phyloP scores from a whole-genome alignment of 441 rosid species.

The Syzygium malaccense region DNA sequence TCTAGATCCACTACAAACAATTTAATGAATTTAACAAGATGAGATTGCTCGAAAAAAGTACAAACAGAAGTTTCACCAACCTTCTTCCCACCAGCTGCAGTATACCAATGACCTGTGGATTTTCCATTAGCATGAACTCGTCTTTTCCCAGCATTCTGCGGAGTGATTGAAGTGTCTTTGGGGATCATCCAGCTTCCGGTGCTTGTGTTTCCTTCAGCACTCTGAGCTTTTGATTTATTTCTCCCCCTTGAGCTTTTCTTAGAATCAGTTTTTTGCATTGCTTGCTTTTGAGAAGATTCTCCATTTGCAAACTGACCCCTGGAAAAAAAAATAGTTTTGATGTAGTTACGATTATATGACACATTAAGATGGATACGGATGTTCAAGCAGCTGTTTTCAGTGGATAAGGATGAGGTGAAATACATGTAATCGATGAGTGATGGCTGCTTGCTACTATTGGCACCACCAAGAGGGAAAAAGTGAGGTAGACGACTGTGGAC shows the following conservation, averaged over 20 bases:
- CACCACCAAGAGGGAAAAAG: constrained; percentile 50
- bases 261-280: constrained; percentile 11
- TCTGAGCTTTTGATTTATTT: constrained; percentile 34
- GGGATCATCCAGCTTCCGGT: constrained; percentile 61
- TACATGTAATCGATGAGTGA: constrained; percentile 65
- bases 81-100: constrained; percentile 76
- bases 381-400: neutral
- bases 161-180: constrained; percentile 28
- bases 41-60: neutral
- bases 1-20: neutral
- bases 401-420: constrained; percentile 2
- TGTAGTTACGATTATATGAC: neutral
- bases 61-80: constrained; percentile 20
- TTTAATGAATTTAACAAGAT: neutral
- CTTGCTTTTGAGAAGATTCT: constrained; percentile 34
- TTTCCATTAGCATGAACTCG: constrained; percentile 62
- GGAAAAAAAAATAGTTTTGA: neutral
- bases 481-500: constrained; percentile 59
- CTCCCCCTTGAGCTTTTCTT: constrained; percentile 31
- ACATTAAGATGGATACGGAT: neutral
- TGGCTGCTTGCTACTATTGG: constrained; percentile 18
- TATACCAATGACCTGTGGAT: constrained; percentile 78
- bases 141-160: constrained; percentile 76
- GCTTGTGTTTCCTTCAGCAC: constrained; percentile 15
- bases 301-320: constrained; percentile 69